Evolutionary conservation across 1,139 yeast genomes (phyloP).

Genomic region (Geotrichum aggregatum): DNA sequence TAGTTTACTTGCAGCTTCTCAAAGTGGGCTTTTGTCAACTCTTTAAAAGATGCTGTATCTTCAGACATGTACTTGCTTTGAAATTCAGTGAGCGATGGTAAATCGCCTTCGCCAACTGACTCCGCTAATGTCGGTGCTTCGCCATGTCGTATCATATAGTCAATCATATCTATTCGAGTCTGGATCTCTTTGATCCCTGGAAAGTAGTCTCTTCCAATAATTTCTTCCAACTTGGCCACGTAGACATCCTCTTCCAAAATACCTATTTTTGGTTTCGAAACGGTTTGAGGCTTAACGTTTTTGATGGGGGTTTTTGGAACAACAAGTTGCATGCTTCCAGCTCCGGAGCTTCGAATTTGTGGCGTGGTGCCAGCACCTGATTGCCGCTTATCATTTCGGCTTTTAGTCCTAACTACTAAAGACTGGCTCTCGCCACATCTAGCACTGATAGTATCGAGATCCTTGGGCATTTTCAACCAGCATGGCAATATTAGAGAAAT

Average conservation of each 20-base stretch:
- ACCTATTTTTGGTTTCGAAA: neutral
- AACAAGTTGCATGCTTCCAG: slow-evolving; percentile 11
- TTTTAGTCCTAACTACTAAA: no score
- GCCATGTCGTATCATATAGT: slow-evolving; percentile 17
- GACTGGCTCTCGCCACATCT: no score
- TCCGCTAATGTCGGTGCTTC: slow-evolving; percentile 13
- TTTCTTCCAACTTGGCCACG: slow-evolving; percentile 27
- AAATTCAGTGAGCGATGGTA: slow-evolving; percentile 25
- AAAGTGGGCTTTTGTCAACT: slow-evolving; percentile 29
- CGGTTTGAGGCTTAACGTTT: neutral
- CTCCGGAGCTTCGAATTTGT: slow-evolving; percentile 6
- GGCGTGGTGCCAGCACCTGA: slow-evolving; percentile 21
- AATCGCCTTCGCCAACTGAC: slow-evolving; percentile 1
- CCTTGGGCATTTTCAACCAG: no score
- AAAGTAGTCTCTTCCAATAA: slow-evolving; percentile 36
- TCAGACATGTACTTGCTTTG: slow-evolving; percentile 36
- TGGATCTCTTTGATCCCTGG: slow-evolving; percentile 25
- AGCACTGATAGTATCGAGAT: no score
- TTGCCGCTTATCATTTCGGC: no score
- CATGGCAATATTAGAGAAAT: no score
- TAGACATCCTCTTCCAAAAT: slow-evolving; percentile 36
- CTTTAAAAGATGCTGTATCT: slow-evolving; percentile 36
- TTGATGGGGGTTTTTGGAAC: slow-evolving; percentile 15
- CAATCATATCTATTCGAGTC: slow-evolving; percentile 14
- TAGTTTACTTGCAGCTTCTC: slow-evolving; percentile 25